Evolutionary conservation across 2,329 filamentous ascomycete species (phyloP), one percentile per base, ranked within the genome.

Genomic region (Colletotrichum plurivorum): DNA sequence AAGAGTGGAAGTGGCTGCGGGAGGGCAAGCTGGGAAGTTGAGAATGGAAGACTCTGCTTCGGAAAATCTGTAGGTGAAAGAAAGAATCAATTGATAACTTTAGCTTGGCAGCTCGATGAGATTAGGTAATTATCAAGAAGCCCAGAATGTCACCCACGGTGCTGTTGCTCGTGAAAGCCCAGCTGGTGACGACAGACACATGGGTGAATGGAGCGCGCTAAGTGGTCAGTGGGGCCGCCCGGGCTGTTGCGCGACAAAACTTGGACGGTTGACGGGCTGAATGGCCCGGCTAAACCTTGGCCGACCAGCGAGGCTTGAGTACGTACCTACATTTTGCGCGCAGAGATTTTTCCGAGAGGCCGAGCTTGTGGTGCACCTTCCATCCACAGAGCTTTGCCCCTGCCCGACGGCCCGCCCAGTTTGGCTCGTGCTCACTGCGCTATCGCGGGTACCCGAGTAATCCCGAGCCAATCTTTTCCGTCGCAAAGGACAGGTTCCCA

Each of bases 391-490:
- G 36, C 51, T 16, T 3, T 31, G 15, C 12, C 51, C 31, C 16
- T 13, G 51, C 25, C 7, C 13, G 49, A 41, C 48, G 22, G 60
- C 18, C 22, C 9, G 41, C 31, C 15, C 39, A 5, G 3, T 27
- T 13, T 60, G 43, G 55, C 53, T 58, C 46, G 65, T 68, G 65
- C 65, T 15, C 46, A 2, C 22, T 18, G 31, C 43, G 66, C 10
- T 52, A 66, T 63, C 63, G 48, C 63, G 58, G 51, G 45, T 63
- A 63, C 71, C 71, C 71, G 71, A 72, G 60, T 71, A 67, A 61
- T 72, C 67, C 71, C 71, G 71, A 72, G 55, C 66, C 67, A 71
- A 65, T 66, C 52, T 67, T 63, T 64, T 62, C 51, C 13, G 39
- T 62, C 48, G 61, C 62, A 71, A 61, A 66, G 67, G 69, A 69